Conservation (phyloP, 768 basidiomycete species). For the Mycena sanguinolenta region DNA sequence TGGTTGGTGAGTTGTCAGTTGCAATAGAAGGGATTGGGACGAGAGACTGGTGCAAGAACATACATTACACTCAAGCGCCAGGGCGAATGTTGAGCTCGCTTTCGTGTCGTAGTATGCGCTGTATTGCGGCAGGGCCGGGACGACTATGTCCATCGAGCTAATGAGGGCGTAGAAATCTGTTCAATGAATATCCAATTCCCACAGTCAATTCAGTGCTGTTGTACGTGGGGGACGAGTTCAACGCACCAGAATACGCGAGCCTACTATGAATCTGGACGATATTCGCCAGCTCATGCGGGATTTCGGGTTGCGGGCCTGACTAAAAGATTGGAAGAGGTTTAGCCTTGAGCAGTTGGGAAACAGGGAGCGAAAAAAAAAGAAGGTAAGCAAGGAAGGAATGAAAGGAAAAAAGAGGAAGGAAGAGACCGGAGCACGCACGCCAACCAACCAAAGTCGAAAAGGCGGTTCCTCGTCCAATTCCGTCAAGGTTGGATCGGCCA, state of each 20-base stretch:
- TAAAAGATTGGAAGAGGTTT: too few relatives aligned
- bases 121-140: constrained; percentile 52
- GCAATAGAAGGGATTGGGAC: too few relatives aligned
- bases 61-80: constrained; percentile 56
- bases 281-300: constrained; percentile 52
- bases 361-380: too few relatives aligned
- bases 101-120: constrained; percentile 51
- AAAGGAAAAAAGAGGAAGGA: too few relatives aligned
- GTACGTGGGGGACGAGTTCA: neutral
- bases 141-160: constrained; percentile 53
- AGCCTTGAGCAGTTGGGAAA: too few relatives aligned
- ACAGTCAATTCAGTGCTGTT: neutral
- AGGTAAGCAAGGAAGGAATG: too few relatives aligned
- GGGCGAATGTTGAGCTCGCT: constrained; percentile 57
- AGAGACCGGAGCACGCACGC: too few relatives aligned
- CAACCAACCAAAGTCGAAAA: constrained; percentile 50
- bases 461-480: too few relatives aligned
- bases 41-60: too few relatives aligned
- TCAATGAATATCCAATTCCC: too few relatives aligned
- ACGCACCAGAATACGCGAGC: constrained; percentile 46
- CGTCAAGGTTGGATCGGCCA: constrained; percentile 40
- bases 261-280: constrained; percentile 50
- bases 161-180: constrained; percentile 54
- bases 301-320: constrained; percentile 47
- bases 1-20: too few relatives aligned